Evolutionary conservation across 2,329 filamentous ascomycete genomes (phyloP).

Genomic region (Neoascochyta sp.): DNA sequence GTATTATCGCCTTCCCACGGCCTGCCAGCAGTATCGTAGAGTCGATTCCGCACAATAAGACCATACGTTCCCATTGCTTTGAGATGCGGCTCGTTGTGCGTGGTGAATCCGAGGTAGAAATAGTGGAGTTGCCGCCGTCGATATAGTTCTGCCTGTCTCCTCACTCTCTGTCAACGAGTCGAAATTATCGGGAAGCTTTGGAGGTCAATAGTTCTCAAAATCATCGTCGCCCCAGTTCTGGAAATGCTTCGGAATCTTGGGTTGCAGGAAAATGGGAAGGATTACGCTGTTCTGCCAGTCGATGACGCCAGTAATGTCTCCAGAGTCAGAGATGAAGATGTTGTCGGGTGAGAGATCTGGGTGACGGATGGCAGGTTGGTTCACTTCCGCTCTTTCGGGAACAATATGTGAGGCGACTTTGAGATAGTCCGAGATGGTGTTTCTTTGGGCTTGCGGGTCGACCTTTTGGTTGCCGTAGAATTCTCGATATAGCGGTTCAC

Average conservation of each 20-base stretch:
- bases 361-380: conserved; percentile 28
- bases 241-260: conserved; percentile 40
- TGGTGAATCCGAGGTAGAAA: conserved; percentile 28
- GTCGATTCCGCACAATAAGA: conserved; percentile 17
- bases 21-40: conserved; percentile 20
- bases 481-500: conserved; percentile 19
- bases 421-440: conserved; percentile 16
- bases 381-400: conserved; percentile 13
- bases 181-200: conserved; percentile 16
- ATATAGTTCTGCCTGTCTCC: conserved; percentile 15
- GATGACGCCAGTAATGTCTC: conserved; percentile 38
- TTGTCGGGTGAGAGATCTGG: conserved; percentile 36
- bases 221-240: conserved; percentile 40
- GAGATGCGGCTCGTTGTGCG: conserved; percentile 24
- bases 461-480: conserved; percentile 19
- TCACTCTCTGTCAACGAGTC: conserved; percentile 13
- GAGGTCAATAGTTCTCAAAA: conserved; percentile 16
- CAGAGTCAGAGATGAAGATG: conserved; percentile 30
- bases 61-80: conserved; percentile 17
- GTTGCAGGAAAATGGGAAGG: conserved; percentile 38
- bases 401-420: conserved; percentile 17
- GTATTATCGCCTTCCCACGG: conserved; percentile 31
- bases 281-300: conserved; percentile 43
- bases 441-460: conserved; percentile 13
- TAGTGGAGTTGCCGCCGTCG: conserved; percentile 30